Base-by-base conservation (phyloP, 2,329 filamentous ascomycete genomes). In the Diaporthe vaccinii region DNA sequence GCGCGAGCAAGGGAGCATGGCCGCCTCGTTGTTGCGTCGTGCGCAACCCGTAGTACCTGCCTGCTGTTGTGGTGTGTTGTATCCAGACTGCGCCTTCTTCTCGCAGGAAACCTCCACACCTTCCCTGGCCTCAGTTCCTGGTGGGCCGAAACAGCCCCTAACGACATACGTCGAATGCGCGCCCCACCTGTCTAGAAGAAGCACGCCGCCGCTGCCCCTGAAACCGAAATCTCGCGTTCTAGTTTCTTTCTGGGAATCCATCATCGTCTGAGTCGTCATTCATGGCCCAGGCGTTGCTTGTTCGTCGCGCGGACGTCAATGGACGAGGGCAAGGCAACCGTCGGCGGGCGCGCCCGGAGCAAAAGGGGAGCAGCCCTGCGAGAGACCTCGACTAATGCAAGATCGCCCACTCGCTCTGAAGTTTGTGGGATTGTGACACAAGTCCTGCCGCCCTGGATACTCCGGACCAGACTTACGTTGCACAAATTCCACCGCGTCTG, bases 151-250 rank as follows among this genome's bases (percentile, higher is more conserved):
- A 69, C 65, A 69, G 34, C 41, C 65, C 20, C 65, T 69, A 69
- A 69, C 65, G 49, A 69, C 65, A 69, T 69, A 49, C 65, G 65
- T 69, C 65, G 49, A 69, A 14, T 69, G 49, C 65, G 65, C 65
- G 49, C 65, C 46, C 65, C 65, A 39, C 65, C 65, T 69, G 31
- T 51, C 14, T 53, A 68, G 65, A 69, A 55, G 65, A 69, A 69
- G 65, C 49, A 69, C 65, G 65, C 65, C 49, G 65, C 65, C 65
- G 34, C 65, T 41, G n/a, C 31, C 65, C 34, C 65, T 55, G 46
- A 55, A 69, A 69, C 46, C 34, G 8, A 39, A 41, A 69, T 41
- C 65, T 69, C 65, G 49, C 65, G 31, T 69, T 55, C 65, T 69
- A 55, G 65, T 55, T 53, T 69, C 22, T 22, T 69, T 55, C 65